Percentiles rank a stretch among this genome's conserved stretches.
These are phyloP conservation scores for Artomyces pyxidatus DNA, from an alignment of 768 basidiomycete species.

Conservation along the genomic window DNA sequence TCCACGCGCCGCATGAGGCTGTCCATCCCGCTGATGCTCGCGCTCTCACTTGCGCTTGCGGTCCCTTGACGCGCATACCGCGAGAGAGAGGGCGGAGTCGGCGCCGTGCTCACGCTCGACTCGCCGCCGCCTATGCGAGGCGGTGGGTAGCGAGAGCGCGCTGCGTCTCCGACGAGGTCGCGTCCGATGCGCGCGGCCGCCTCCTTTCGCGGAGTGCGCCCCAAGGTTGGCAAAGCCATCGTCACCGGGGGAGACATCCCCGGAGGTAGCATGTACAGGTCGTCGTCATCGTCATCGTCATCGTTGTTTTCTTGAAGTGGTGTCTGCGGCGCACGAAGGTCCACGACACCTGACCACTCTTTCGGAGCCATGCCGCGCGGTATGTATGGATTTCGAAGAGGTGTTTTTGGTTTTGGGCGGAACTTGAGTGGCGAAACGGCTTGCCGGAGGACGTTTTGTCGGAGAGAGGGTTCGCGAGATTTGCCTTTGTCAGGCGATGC, in stretches of 20 bases:
- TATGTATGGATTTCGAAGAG: conserved; percentile 55
- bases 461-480: conserved; percentile 26
- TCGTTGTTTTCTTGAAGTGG: conserved; percentile 1
- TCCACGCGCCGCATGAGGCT: conserved; percentile 63
- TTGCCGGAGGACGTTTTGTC: conserved; percentile 18
- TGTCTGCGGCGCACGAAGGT: conserved; percentile 46
- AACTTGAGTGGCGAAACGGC: conserved; percentile 44
- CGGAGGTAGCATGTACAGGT: conserved; percentile 39
- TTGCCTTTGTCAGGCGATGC: conserved; percentile 23
- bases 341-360: conserved; percentile 68
- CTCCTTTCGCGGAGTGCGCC: conserved; percentile 63
- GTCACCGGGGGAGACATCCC: conserved; percentile 50
- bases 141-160: background rate
- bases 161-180: conserved; percentile 46
- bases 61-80: conserved; percentile 38
- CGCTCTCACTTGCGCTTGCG: conserved; percentile 6
- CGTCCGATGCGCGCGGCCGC: conserved; percentile 63
- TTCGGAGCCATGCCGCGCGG: conserved; percentile 39
- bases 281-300: conserved; percentile 33
- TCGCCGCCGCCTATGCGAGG: conserved; percentile 26
- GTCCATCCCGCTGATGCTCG: conserved; percentile 51
- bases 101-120: conserved; percentile 61
- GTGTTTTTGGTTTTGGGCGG: conserved; percentile 47
- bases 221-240: conserved; percentile 33
- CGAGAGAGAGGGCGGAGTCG: conserved; percentile 64